phyloP scores from a whole-genome alignment of 306 rosid genomes.

The Sindora glabra region DNA sequence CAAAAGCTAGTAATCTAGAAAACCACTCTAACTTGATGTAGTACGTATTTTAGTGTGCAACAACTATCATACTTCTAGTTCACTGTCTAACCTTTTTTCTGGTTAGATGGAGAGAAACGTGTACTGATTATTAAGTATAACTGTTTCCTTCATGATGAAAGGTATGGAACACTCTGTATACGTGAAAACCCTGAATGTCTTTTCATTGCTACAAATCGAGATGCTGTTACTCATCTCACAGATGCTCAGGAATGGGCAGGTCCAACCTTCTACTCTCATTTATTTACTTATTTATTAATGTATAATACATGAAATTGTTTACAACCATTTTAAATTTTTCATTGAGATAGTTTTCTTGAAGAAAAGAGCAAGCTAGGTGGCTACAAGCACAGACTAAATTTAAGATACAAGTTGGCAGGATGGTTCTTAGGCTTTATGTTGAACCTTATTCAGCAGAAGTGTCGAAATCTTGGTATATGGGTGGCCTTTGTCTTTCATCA shows the following conservation, averaged over 20 bases:
- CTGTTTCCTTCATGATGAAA: constrained; percentile 19
- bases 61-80: background rate
- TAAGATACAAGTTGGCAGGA: no score
- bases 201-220: constrained; percentile 93
- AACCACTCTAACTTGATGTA: background rate
- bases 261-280: constrained; percentile 24
- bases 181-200: constrained; percentile 99
- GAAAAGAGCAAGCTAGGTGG: background rate
- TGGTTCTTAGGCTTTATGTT: background rate
- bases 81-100: background rate
- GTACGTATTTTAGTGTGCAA: background rate
- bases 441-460: background rate
- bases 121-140: background rate
- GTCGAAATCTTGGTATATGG: background rate
- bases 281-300: background rate
- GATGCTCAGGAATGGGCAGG: constrained; percentile 99
- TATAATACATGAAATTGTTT: background rate
- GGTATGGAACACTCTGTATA: constrained; percentile 93
- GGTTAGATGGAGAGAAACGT: background rate
- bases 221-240: constrained; percentile 98
- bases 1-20: background rate
- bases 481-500: background rate
- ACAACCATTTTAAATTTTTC: background rate
- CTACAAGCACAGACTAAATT: no score
- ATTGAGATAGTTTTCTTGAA: background rate